Conservation (phyloP, 2,329 filamentous ascomycete species). For the Acrodontium crateriforme region DNA sequence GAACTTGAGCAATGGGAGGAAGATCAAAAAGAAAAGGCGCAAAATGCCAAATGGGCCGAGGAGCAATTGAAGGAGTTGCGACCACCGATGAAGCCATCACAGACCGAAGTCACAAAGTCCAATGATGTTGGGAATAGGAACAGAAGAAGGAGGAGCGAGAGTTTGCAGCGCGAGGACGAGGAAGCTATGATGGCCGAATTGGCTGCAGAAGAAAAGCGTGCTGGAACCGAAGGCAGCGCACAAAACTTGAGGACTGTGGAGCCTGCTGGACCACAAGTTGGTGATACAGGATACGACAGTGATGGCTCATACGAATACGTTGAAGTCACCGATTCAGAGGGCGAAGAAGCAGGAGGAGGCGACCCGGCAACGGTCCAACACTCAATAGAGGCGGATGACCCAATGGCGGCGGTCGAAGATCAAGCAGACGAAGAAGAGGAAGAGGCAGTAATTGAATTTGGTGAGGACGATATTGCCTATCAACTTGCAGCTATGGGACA, state of each 20-base stretch:
- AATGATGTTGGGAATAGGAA: slow-evolving; percentile 8
- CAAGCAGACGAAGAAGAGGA: slow-evolving; percentile 36
- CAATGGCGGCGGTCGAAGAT: slow-evolving; percentile 48
- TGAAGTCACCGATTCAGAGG: slow-evolving; percentile 51
- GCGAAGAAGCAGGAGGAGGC: slow-evolving; percentile 35
- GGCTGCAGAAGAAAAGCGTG: slow-evolving; percentile 40
- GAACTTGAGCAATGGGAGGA: slow-evolving; percentile 60
- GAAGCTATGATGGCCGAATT: slow-evolving; percentile 22
- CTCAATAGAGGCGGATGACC: slow-evolving; percentile 28
- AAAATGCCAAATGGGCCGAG: slow-evolving; percentile 21
- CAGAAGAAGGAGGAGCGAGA: slow-evolving; percentile 16
- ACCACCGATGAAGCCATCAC: slow-evolving; percentile 9
- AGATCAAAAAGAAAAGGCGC: slow-evolving; percentile 41
- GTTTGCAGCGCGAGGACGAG: slow-evolving; percentile 22
- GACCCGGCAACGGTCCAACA: slow-evolving; percentile 23
- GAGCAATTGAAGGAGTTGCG: slow-evolving; percentile 18
- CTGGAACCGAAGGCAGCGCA: slow-evolving; percentile 39
- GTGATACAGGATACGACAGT: slow-evolving; percentile 39
- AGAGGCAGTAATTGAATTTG: slow-evolving; percentile 57
- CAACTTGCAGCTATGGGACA: slow-evolving; percentile 82
- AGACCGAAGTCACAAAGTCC: slow-evolving; percentile 8
- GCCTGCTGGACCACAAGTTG: slow-evolving; percentile 9
- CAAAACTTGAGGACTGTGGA: slow-evolving; percentile 22
- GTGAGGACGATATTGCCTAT: slow-evolving; percentile 86
- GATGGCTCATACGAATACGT: slow-evolving; percentile 62